Evolutionary conservation across 305 asterid species (phyloP).

Genomic region (Fraxinus latifolia): DNA sequence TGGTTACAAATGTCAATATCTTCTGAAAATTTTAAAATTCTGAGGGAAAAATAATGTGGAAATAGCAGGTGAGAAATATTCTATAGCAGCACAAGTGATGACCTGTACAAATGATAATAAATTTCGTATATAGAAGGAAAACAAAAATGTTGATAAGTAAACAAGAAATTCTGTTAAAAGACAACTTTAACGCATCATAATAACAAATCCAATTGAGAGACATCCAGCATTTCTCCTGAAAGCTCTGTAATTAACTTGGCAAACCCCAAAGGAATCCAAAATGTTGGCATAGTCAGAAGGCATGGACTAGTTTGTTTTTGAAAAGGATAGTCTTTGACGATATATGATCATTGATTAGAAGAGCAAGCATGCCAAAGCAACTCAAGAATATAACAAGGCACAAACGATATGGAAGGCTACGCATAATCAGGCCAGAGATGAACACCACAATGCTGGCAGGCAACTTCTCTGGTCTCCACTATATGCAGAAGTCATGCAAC

Average conservation of each 20-base stretch:
- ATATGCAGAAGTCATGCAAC: background rate
- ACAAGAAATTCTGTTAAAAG: background rate
- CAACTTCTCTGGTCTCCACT: background rate
- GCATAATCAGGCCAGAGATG: background rate
- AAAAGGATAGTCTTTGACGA: background rate
- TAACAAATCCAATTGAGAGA: background rate
- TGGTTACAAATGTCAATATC: background rate
- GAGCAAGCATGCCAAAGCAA: background rate
- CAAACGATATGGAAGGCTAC: background rate
- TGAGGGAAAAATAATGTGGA: background rate
- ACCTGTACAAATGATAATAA: background rate
- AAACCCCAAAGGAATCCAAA: background rate
- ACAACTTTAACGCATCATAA: background rate
- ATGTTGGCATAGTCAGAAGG: background rate
- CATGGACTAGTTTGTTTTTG: background rate
- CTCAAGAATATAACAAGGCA: background rate
- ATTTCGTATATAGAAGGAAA: background rate
- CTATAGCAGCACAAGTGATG: background rate
- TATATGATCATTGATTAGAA: background rate
- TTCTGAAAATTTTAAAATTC: background rate
- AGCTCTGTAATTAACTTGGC: background rate
- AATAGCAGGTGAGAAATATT: background rate
- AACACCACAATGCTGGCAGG: background rate
- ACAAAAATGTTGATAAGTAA: background rate
- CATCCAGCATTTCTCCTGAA: background rate